Base-by-base conservation (phyloP, 345 rosid species). In the Corchorus capsularis region DNA sequence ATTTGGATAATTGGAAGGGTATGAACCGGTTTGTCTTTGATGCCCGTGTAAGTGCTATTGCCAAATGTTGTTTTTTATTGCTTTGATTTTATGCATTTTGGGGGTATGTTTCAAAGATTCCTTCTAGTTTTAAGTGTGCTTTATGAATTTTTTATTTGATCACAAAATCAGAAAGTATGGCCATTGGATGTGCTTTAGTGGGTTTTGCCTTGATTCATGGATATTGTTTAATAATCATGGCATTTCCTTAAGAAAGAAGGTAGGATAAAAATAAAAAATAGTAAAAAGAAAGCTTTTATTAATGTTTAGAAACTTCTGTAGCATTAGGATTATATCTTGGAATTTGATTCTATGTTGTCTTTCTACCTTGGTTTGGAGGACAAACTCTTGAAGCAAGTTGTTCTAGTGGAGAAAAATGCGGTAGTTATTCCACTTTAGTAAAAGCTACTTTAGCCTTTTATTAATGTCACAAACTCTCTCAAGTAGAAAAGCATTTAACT, bases 1-100 rank as follows among this genome's bases (percentile, higher is more conserved):
- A 94, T 88, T 80, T 93, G 87, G 98, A 94, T 54, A 82, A 85
- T 15, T 93, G 98, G 98, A 90, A 89, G 78, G 95, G 90, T 49
- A 34, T 82, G 34, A 88, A 83, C 73, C 92, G 98, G 8, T 90
- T 86, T 74, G 88, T 80, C 73, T 94, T 90, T 39, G 89, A 93
- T 83, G 98, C 98, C 62, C 83, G 77, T 79, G 98, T 93, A 90
- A 67, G 72, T 66, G 60, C 32, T 39, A 59, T 55, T 69, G 11
- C 41, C 67, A 32, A 27, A 35, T 27, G 47, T 77, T 6, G 8
- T 0, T 39, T 57, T 75, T 69, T 4, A 7, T 63, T 63, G 4
- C 35, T 43, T 5, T 37, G 10, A 63, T 47, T 50, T 77, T 68
- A 46, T 41, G 64, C 64, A 53, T 60, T 72, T 55, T n/a, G n/a